Conservation (phyloP, 306 rosid genomes). For the Hippophae gyantsensis region DNA sequence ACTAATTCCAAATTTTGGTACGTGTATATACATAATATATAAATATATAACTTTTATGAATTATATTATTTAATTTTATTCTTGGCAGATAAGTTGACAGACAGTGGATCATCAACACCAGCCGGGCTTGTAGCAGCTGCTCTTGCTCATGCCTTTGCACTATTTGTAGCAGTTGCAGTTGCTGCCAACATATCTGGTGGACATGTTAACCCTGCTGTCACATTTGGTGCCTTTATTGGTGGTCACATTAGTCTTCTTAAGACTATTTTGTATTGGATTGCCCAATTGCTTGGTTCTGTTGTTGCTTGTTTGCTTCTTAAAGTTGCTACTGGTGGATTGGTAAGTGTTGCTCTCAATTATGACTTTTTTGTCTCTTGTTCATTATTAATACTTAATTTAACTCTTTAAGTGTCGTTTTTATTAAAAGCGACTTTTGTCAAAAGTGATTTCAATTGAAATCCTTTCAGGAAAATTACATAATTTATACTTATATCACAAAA, state of each 20-base stretch:
- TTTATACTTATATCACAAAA: too few relatives aligned
- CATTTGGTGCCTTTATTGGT: conserved; percentile 68
- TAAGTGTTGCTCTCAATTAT: conserved; percentile 13
- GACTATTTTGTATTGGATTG: conserved; percentile 63
- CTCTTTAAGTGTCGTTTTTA: too few relatives aligned
- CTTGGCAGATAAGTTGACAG: conserved; percentile 51
- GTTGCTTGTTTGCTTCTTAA: conserved; percentile 72
- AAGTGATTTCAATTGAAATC: too few relatives aligned
- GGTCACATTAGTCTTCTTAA: conserved; percentile 59
- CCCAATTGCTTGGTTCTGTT: conserved; percentile 72
- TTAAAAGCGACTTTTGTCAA: too few relatives aligned
- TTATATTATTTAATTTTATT: background rate
- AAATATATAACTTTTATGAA: too few relatives aligned
- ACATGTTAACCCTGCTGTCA: conserved; percentile 76
- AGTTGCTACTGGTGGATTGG: conserved; percentile 62
- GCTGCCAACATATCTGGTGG: conserved; percentile 78
- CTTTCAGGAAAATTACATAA: too few relatives aligned
- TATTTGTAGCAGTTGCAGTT: conserved; percentile 62
- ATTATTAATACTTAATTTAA: too few relatives aligned
- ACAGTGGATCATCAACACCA: conserved; percentile 49
- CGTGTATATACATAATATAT: too few relatives aligned
- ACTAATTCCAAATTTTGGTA: too few relatives aligned
- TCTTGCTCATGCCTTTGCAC: conserved; percentile 56
- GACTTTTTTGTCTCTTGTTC: background rate
- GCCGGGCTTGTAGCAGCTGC: conserved; percentile 64